Percentiles rank a stretch among this genome's conserved stretches.
Conservation (phyloP, 2,329 filamentous ascomycete species). For the Didymella segeticola region DNA sequence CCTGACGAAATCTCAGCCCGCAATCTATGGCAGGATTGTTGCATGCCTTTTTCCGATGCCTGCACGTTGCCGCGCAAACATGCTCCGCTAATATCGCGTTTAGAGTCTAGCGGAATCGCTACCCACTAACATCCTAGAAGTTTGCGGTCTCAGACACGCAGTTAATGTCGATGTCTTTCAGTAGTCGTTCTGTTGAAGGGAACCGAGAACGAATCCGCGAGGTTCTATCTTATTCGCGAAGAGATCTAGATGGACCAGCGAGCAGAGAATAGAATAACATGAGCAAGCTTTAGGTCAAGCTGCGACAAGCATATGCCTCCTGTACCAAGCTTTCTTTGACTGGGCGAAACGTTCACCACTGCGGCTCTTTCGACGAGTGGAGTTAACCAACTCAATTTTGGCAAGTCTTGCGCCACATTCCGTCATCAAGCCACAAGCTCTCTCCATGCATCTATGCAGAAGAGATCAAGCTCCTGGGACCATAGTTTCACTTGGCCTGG, state of each 20-base stretch:
- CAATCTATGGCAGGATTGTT: constrained; percentile 1
- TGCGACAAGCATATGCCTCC: not conserved
- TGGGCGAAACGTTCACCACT: not conserved
- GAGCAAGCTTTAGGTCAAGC: not conserved
- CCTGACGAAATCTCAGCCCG: not conserved
- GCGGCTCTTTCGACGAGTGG: not conserved
- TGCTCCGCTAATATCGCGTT: not conserved
- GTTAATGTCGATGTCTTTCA: not conserved
- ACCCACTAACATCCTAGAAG: not conserved
- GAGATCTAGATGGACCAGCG: not conserved
- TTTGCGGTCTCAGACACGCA: not conserved
- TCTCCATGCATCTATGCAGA: not conserved
- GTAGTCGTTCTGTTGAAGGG: not conserved
- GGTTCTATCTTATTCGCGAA: too few relatives aligned
- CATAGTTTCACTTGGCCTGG: not conserved
- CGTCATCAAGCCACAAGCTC: constrained; percentile 5
- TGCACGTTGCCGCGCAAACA: not conserved
- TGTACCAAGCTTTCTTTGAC: constrained; percentile 2
- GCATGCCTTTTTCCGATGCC: not conserved
- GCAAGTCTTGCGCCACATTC: constrained; percentile 1
- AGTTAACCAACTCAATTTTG: not conserved
- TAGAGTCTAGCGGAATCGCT: not conserved
- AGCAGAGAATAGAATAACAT: not conserved
- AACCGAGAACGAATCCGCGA: too few relatives aligned
- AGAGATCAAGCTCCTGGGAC: not conserved